A percentile compares a stretch with the other conserved stretches of the same genome.
Conservation (phyloP, 208 protist genomes). For the Crithidia mellificae region DNA sequence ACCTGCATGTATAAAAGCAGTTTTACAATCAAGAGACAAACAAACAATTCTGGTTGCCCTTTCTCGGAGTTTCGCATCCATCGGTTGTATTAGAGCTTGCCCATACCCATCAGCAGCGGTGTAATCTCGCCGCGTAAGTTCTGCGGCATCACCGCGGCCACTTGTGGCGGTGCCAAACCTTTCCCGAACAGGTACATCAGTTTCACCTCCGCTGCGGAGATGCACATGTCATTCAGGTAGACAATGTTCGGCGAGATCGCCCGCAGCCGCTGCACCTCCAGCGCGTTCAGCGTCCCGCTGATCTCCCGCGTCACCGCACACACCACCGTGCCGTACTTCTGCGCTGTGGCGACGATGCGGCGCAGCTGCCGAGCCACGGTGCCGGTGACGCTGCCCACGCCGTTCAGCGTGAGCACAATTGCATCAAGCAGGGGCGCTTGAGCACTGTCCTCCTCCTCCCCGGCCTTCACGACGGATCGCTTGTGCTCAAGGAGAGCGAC, state of each 20-base stretch:
- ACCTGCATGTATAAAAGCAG: too few species aligned
- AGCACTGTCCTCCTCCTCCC: neutral
- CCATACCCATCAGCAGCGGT: slow-evolving; percentile 4
- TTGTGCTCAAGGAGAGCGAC: slow-evolving; percentile 36
- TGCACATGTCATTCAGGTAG: slow-evolving; percentile 63
- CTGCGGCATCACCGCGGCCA: slow-evolving; percentile 42
- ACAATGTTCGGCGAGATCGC: slow-evolving; percentile 39
- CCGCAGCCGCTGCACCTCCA: slow-evolving; percentile 41
- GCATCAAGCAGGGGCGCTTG: slow-evolving; percentile 42
- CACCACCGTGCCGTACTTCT: slow-evolving; percentile 34
- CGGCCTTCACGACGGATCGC: neutral
- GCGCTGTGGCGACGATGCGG: slow-evolving; percentile 36
- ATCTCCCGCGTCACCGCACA: slow-evolving; percentile 46
- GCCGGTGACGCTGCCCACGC: slow-evolving; percentile 42
- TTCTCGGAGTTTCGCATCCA: neutral
- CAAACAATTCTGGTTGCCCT: too few species aligned
- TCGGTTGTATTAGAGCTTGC: neutral
- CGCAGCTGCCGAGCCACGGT: slow-evolving; percentile 32
- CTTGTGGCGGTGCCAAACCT: slow-evolving; percentile 34
- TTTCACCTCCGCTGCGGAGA: slow-evolving; percentile 62
- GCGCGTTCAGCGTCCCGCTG: slow-evolving; percentile 38
- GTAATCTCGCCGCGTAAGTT: slow-evolving; percentile 76
- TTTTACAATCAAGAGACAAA: too few species aligned
- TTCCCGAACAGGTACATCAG: slow-evolving; percentile 84
- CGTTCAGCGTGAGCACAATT: slow-evolving; percentile 53